Evolutionary conservation across 164 flowering plant species (phyloP), one percentile per base, ranked within the genome.

Genomic region (Macadamia tetraphylla): DNA sequence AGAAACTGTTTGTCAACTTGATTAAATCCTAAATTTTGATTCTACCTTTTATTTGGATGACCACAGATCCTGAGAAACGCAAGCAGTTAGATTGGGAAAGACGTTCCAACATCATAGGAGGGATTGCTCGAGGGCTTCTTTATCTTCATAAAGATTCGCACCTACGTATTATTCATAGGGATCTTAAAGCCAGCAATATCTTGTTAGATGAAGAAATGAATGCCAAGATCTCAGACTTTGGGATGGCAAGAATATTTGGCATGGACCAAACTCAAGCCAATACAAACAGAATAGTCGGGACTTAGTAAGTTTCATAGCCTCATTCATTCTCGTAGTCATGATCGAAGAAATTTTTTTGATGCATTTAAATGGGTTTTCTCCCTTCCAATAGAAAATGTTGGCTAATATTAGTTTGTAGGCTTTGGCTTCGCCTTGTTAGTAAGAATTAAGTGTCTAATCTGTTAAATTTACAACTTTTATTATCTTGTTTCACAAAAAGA

Each of bases 201-300:
- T 58, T 76, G 29, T 43, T 76, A 30, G 79, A 76, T 66, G 52
- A 11, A 0, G 68, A 74, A 1, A 78, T 80, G 84, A 76, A 76
- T 15, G 72, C 84, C 6, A 83, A 81, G 66, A 78, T 83, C 46
- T 55, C 87, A 18, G 87, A 83, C 48, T 81, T 83, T 58, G 85
- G 85, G 13, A 74, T 78, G 81, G 85, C 85, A 46, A 78, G 76
- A 44, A 58, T 80, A 40, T 77, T 81, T 60, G 70, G 3, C 1
- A 17, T 61, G 46, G 83, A 79, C 61, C 74, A 79, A 71, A 79
- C 75, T 59, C 79, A 74, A 55, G 80, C 29, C 2, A 72, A 58
- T 30, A 81, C 83, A 4, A 76, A 57, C 48, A 74, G 73, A 67
- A 60, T 77, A 43, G 81, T 74, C 1, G 82, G 86, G 9, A 84